Base-by-base conservation (phyloP, 2,329 filamentous ascomycete species). In the Claviceps purpurea region DNA sequence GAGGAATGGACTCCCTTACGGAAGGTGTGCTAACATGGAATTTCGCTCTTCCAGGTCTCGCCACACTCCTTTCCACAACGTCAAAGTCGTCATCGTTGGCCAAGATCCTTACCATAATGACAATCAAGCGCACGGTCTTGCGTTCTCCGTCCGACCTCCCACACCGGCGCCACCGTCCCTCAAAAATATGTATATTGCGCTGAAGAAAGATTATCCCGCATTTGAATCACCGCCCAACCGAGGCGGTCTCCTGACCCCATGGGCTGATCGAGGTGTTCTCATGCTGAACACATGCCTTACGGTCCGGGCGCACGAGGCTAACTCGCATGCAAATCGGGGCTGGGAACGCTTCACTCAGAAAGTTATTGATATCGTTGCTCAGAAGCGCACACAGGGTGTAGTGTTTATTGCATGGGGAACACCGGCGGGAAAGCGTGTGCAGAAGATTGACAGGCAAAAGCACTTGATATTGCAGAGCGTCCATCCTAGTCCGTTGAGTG, bases 31-130 rank as follows among this genome's bases (percentile, higher is more conserved):
- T 44, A 42, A 43, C 43, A 39, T 47, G 41, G 18, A 14, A 2
- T 30, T 16, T 43, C 18, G 11, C 4, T 22, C 40, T n/a, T 20
- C 18, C 16, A 50, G 47, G 47, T 53, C 43, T n/a, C 54, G 89
- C 26, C 86, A 95, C 67, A 96, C 91, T 0, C 90, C 93, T 7
- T 83, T 98, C 60, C 73, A 84, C 71, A 84, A 77, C 14, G 90
- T 97, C 66, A 95, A 95, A 68, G 86, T 87, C 53, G 90, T 98
- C 55, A 89, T 98, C 63, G 70, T 97, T 51, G 93, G 93, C 58
- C 93, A 98, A 72, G 93, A 98, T 66, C 93, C 93, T 2, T 98
- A 98, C 68, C 93, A 98, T 73, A 95, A 95, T 66, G 68, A 81
- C 66, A 94, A 94, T 68, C 93, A 98, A 74, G 93, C 93, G 49